Evolutionary conservation across 306 rosid species (phyloP).

Genomic region (Ceratonia siliqua): DNA sequence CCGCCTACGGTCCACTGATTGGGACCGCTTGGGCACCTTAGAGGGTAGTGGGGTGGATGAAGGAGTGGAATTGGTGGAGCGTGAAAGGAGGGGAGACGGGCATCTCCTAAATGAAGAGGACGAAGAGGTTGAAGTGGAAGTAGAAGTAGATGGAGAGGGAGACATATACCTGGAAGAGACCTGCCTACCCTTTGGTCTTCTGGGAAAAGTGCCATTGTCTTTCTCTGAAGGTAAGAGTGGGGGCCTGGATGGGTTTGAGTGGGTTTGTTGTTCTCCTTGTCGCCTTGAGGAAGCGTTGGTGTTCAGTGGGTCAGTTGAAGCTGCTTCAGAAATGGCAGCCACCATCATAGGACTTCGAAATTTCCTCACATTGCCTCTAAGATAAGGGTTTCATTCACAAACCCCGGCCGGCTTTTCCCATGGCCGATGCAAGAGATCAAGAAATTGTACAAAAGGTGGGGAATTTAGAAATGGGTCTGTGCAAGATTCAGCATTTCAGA

Average conservation of each 20-base stretch:
- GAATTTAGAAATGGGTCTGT: constrained; percentile 40
- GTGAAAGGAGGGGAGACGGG: constrained; percentile 83
- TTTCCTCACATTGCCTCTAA: constrained; percentile 55
- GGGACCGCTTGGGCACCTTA: constrained; percentile 70
- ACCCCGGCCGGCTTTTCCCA: constrained; percentile 31
- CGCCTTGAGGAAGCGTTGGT: constrained; percentile 35
- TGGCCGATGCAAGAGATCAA: constrained; percentile 36
- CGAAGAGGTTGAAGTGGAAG: constrained; percentile 60
- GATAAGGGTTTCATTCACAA: constrained; percentile 17
- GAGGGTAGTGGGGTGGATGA: constrained; percentile 57
- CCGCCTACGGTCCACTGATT: constrained; percentile 83
- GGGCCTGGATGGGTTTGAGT: constrained; percentile 45
- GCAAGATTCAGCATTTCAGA: constrained; percentile 46
- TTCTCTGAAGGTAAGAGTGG: constrained; percentile 64
- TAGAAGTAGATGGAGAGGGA: constrained; percentile 76
- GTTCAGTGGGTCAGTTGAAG: constrained; percentile 46
- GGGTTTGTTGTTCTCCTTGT: constrained; percentile 30
- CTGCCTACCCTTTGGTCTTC: constrained; percentile 74
- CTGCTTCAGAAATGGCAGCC: constrained; percentile 88
- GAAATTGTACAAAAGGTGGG: constrained; percentile 18
- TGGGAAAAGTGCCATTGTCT: constrained; percentile 59
- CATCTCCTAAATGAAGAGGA: constrained; percentile 74
- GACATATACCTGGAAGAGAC: constrained; percentile 98
- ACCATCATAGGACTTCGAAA: constrained; percentile 64
- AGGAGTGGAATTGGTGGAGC: constrained; percentile 68